These are phyloP conservation scores for Xylaria sp. DNA, from an alignment of 2,329 filamentous ascomycete genomes.

Conservation along the genomic window DNA sequence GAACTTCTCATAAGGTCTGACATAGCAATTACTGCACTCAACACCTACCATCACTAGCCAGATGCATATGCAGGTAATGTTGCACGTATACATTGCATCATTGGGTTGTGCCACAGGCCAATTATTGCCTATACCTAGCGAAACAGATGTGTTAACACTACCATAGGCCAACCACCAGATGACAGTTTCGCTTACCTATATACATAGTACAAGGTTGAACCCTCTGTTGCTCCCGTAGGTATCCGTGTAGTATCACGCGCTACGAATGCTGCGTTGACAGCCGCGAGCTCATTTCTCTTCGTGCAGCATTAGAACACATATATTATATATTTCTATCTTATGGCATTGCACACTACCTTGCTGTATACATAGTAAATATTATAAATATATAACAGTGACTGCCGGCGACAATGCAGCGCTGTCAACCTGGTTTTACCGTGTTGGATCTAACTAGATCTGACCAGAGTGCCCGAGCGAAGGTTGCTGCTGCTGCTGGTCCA, in stretches of 20 bases:
- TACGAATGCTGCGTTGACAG: background rate
- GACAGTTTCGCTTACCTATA: slow-evolving; percentile 7
- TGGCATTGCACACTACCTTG: too few relatives aligned
- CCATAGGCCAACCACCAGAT: background rate
- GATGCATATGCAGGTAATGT: slow-evolving; percentile 8
- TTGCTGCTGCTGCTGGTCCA: slow-evolving; percentile 25
- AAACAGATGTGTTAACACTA: too few relatives aligned
- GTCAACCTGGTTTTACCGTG: slow-evolving; percentile 1
- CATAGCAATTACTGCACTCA: background rate
- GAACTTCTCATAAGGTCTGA: background rate
- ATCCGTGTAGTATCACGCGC: too few relatives aligned
- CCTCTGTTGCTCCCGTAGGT: background rate
- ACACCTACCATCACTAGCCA: background rate
- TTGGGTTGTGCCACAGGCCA: slow-evolving; percentile 4
- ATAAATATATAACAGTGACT: background rate
- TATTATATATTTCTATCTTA: too few relatives aligned
- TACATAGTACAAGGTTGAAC: slow-evolving; percentile 21
- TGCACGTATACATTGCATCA: slow-evolving; percentile 24
- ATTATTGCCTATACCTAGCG: too few relatives aligned
- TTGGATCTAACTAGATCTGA: background rate
- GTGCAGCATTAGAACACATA: too few relatives aligned
- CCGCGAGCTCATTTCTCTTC: background rate
- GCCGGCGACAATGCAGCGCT: background rate
- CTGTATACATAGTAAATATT: too few relatives aligned
- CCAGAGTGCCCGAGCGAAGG: background rate